Evolutionary conservation across 1,284 basidiomycete species (phyloP).

Genomic region (Takashimella tepidaria): DNA sequence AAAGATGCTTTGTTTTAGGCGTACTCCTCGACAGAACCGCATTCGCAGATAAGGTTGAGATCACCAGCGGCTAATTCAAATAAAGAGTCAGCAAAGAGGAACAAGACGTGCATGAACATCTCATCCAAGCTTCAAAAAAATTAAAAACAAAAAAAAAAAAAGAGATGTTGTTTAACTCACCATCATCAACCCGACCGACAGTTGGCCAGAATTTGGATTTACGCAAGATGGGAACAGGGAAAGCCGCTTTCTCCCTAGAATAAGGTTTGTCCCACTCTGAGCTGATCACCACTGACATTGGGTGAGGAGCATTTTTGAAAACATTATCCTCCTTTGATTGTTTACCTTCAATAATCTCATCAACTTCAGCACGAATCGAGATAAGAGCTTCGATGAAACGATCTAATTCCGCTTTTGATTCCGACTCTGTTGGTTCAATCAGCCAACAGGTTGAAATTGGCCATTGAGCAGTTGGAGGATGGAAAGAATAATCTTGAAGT

Average conservation of each 20-base stretch:
- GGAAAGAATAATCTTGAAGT: conserved; percentile 54
- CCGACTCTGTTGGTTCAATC: conserved; percentile 92
- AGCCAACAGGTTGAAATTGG: conserved; percentile 76
- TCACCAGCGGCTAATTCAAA: conserved; percentile 47
- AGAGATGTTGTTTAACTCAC: conserved; percentile 57
- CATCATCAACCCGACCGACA: conserved; percentile 84
- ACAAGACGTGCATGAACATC: no score
- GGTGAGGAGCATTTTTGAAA: conserved; percentile 90
- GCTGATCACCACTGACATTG: conserved; percentile 68
- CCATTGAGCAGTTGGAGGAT: conserved; percentile 56
- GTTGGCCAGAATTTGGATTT: conserved; percentile 93
- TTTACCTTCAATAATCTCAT: conserved; percentile 78
- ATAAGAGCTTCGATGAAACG: conserved; percentile 97
- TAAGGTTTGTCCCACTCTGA: conserved; percentile 85
- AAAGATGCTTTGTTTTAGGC: no score
- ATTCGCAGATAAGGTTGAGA: conserved; percentile 62
- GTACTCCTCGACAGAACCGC: conserved; percentile 76
- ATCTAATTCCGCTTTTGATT: conserved; percentile 84
- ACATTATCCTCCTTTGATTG: conserved; percentile 76
- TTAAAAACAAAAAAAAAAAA: no score
- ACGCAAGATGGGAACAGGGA: conserved; percentile 69
- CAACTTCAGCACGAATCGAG: conserved; percentile 82
- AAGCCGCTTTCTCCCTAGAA: conserved; percentile 75
- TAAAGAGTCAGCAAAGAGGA: conserved; percentile 5
- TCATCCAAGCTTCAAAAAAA: neutral